Evolutionary conservation across 352 stramenopile genomes (phyloP).

Genomic region (Aphanomyces invadans): DNA sequence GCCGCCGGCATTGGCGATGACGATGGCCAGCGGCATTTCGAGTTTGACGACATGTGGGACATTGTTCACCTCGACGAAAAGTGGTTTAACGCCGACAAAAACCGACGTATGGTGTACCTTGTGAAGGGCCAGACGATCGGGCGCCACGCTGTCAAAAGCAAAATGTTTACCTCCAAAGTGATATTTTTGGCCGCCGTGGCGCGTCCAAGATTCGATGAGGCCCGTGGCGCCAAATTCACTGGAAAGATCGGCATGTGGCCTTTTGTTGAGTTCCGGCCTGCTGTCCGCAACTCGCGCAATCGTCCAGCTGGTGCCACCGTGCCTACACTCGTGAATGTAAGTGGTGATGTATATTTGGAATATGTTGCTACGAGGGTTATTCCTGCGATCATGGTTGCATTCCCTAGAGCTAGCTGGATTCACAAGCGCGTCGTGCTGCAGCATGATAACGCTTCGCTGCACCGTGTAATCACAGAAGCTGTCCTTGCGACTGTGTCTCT

Average conservation of each 20-base stretch:
- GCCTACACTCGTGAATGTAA: conserved; percentile 25
- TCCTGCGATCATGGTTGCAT: conserved; percentile 27
- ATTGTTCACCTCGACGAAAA: neutral
- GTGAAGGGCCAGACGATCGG: conserved; percentile 17
- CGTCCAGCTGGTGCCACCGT: conserved; percentile 5
- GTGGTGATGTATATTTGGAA: conserved; percentile 24
- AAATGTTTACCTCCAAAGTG: conserved; percentile 30
- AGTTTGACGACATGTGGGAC: neutral
- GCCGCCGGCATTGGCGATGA: neutral
- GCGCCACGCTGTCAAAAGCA: conserved; percentile 17
- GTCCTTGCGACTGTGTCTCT: conserved; percentile 4
- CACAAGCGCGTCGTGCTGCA: conserved; percentile 20
- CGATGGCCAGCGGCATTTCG: too few relatives aligned
- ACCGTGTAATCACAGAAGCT: conserved; percentile 25
- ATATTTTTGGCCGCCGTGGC: conserved; percentile 29
- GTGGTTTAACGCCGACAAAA: neutral
- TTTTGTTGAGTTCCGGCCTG: conserved; percentile 19
- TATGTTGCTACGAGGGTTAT: conserved; percentile 27
- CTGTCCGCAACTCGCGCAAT: conserved; percentile 24
- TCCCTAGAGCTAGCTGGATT: neutral
- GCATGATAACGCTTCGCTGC: conserved; percentile 29
- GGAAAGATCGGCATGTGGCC: conserved; percentile 31
- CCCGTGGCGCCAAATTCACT: neutral
- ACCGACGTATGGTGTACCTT: conserved; percentile 18
- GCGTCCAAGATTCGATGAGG: neutral